A percentile compares a stretch with the other conserved stretches of the same genome.
These are phyloP conservation scores for Globisporangium cederbergense DNA, from an alignment of 352 stramenopile species.

Conservation along the genomic window DNA sequence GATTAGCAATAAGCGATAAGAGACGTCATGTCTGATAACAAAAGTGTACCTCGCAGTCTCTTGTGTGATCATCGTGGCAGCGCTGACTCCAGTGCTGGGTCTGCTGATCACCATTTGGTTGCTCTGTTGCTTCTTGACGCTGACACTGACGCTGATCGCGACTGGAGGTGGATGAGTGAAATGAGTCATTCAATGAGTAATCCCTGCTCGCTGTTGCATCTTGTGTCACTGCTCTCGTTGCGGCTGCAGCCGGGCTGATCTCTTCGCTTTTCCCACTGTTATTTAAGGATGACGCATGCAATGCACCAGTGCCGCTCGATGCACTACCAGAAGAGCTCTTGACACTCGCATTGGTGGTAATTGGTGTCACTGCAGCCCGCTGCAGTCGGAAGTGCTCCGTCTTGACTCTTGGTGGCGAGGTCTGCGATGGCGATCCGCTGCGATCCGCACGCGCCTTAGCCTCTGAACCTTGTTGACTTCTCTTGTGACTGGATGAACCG, in stretches of 20 bases:
- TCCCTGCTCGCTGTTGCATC: neutral
- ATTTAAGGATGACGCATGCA: neutral
- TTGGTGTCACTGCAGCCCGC: neutral
- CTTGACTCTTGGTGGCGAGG: neutral
- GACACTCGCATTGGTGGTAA: neutral
- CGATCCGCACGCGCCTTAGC: neutral
- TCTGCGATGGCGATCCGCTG: neutral
- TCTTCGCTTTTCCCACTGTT: conserved; percentile 14
- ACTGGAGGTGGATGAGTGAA: neutral
- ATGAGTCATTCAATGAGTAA: neutral
- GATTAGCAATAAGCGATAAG: too few species aligned
- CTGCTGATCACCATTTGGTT: neutral
- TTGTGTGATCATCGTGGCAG: neutral
- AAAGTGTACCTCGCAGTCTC: conserved; percentile 5
- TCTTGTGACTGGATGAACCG: neutral
- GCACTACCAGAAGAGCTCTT: neutral
- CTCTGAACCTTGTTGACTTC: neutral
- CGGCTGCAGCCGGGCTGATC: neutral
- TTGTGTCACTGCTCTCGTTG: neutral
- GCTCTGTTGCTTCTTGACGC: neutral
- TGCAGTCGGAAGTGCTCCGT: conserved; percentile 1
- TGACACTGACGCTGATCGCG: neutral
- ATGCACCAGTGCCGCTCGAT: neutral
- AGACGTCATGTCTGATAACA: too few species aligned
- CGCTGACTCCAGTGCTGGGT: conserved; percentile 3